Base-by-base conservation (phyloP, 768 basidiomycete genomes). In the Rhizopogon vesiculosus region DNA sequence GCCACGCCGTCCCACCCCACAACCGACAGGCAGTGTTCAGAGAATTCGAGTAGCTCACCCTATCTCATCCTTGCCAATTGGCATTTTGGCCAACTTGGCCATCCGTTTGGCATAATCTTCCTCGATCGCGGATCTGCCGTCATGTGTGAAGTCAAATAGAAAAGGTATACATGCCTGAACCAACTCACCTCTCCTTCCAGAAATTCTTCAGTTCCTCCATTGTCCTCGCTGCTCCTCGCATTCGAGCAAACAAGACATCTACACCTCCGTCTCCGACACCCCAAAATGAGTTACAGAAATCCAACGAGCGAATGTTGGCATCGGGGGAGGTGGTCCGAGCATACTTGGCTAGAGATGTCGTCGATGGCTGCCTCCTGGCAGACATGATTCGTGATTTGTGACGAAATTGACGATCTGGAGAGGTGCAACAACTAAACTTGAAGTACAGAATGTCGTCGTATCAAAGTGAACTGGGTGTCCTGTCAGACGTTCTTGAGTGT, bases 231-330 rank as follows among this genome's bases (percentile, higher is more conserved):
- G 89, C 91, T 18, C 91, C 92, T 8, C 93, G 80, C 85, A 96
- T 89, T 58, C 93, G 82, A 33, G 93, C 87, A 68, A 92, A 89
- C 33, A 98, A 77, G 44, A 95, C 92, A 64, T 96, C 92, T 59
- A 91, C 93, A 15, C 94, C 94, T 40, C 80, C 87, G 76, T 97
- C 93, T 29, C 78, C 82, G 18, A 79, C 62, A 10, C 93, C 93
- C 97, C 97, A 98, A 75, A 98, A 98, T 2, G 93, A 84, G 72
- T 98, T 99, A 72, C 95, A 98, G 73, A 94, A 98, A 73, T 97
- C 93, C 64, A 85, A 71, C 9, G 84, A 83, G 55, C 81, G 78
- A 61, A 67, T 64, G 5, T 70, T 62, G 29, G 72, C 64, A 39
- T 78, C 74, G 7, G 68, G 63, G 16, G 86, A 84, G 39, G 74